Conservation (phyloP, 345 rosid species). For the Citrus cavaleriei region DNA sequence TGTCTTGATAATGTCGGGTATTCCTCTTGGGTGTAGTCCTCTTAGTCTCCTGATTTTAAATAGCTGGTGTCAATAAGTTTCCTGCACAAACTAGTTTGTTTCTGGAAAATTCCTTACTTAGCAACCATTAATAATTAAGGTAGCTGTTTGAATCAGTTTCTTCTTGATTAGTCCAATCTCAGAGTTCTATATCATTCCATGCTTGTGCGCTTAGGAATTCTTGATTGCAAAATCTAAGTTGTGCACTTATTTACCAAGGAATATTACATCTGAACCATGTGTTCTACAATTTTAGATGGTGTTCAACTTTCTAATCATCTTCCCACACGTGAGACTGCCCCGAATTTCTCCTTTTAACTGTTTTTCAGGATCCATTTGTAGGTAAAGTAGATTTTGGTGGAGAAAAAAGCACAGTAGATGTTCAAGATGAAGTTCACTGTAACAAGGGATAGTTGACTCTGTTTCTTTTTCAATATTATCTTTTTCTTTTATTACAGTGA, state of each 20-base stretch:
- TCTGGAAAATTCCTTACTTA: background rate
- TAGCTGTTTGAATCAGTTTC: background rate
- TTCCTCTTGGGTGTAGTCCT: background rate
- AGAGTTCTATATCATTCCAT: background rate
- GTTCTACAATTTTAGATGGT: conserved; percentile 3
- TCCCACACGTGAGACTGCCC: conserved; percentile 13
- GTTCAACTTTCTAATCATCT: conserved; percentile 15
- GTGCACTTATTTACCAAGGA: background rate
- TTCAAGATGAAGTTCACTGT: conserved; percentile 52
- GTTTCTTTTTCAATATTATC: conserved; percentile 18
- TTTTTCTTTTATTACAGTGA: background rate
- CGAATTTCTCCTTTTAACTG: conserved; percentile 24
- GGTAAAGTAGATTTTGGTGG: conserved; percentile 67
- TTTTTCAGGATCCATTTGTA: conserved; percentile 46
- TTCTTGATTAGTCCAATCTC: background rate
- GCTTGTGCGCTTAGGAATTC: background rate
- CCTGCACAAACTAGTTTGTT: background rate
- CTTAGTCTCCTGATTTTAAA: background rate
- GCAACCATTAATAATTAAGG: background rate
- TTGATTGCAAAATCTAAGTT: background rate
- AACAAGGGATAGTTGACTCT: conserved; percentile 30
- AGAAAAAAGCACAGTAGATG: conserved; percentile 48
- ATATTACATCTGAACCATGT: background rate
- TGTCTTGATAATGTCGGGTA: background rate
- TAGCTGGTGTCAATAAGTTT: background rate